These are phyloP conservation scores for Theobroma cacao DNA, from an alignment of 345 rosid genomes.

Conservation along the genomic window DNA sequence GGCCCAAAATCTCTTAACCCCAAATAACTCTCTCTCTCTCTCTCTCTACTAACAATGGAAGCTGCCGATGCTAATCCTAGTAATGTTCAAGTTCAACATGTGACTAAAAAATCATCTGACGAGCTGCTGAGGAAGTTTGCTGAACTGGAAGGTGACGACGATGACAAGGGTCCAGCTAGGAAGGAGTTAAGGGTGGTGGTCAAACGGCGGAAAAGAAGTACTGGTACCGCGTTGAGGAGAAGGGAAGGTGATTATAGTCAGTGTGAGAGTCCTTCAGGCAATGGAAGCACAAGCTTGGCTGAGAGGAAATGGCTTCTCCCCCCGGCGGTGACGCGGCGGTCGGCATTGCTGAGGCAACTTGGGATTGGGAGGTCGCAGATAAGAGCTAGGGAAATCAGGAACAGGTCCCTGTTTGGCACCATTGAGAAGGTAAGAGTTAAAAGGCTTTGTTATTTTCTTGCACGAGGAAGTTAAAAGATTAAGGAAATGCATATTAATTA, in stretches of 20 bases:
- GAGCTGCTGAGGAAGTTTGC: slow-evolving; percentile 86
- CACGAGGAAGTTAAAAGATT: too few relatives aligned
- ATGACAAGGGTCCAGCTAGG: slow-evolving; percentile 14
- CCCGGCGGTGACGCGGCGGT: slow-evolving; percentile 37
- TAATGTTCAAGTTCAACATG: slow-evolving; percentile 62
- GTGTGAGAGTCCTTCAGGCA: slow-evolving; percentile 24
- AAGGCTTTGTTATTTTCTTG: too few relatives aligned
- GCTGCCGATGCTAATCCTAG: slow-evolving; percentile 12
- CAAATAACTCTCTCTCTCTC: too few relatives aligned
- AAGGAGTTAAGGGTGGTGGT: slow-evolving; percentile 20
- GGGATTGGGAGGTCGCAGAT: slow-evolving; percentile 51
- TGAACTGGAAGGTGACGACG: slow-evolving; percentile 34
- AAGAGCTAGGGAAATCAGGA: slow-evolving; percentile 38
- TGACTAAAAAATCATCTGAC: slow-evolving; percentile 72
- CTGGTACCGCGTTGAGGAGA: background rate
- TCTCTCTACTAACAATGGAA: slow-evolving; percentile 1
- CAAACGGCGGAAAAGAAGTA: slow-evolving; percentile 38
- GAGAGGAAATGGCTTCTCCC: slow-evolving; percentile 73
- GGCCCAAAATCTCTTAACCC: too few relatives aligned
- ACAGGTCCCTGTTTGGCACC: slow-evolving; percentile 53
- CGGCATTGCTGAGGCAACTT: slow-evolving; percentile 45
- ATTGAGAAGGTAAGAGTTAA: slow-evolving; percentile 46
- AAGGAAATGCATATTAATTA: too few relatives aligned
- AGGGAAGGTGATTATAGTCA: slow-evolving; percentile 1
- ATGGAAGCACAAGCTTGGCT: slow-evolving; percentile 25